These are phyloP conservation scores for Syncephalastrum contaminatum DNA, from an alignment of 371 early-diverging fungal genomes.

Conservation along the genomic window DNA sequence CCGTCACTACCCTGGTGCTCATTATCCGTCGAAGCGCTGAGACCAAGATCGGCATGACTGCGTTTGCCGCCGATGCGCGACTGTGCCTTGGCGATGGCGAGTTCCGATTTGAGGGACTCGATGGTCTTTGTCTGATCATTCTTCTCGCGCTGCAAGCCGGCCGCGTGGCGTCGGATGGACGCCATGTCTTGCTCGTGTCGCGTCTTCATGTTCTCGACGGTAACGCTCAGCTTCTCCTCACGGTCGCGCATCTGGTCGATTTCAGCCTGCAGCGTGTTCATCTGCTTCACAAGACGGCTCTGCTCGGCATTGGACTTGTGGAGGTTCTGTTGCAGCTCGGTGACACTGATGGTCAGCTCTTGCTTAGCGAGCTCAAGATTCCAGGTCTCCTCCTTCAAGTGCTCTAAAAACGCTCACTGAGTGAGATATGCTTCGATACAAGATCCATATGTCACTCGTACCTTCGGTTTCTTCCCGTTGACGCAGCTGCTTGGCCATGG, in stretches of 20 bases:
- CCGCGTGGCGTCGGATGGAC: slow-evolving; percentile 56
- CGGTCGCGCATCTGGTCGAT: slow-evolving; percentile 64
- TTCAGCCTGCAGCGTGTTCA: slow-evolving; percentile 55
- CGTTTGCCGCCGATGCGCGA: slow-evolving; percentile 34
- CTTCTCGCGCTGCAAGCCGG: slow-evolving; percentile 69
- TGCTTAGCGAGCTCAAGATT: slow-evolving; percentile 62
- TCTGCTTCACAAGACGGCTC: slow-evolving; percentile 55
- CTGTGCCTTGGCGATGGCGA: slow-evolving; percentile 49
- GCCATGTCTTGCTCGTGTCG: slow-evolving; percentile 70
- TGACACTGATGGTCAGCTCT: slow-evolving; percentile 51
- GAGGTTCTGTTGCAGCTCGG: slow-evolving; percentile 55
- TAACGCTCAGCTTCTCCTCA: slow-evolving; percentile 57
- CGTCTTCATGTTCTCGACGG: slow-evolving; percentile 54
- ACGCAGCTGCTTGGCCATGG: slow-evolving; percentile 60
- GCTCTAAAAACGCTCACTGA: slow-evolving; percentile 22
- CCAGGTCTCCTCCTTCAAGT: slow-evolving; percentile 63
- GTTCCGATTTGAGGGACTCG: slow-evolving; percentile 61
- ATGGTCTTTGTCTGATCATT: slow-evolving; percentile 53
- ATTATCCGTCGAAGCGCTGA: slow-evolving; percentile 29
- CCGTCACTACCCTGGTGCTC: slow-evolving; percentile 2
- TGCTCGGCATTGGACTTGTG: slow-evolving; percentile 57
- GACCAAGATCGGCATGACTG: slow-evolving; percentile 31
- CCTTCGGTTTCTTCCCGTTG: slow-evolving; percentile 65
- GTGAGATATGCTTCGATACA: not conserved
- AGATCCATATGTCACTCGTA: slow-evolving; percentile 15